These are phyloP conservation scores for Aethionema arabicum DNA, from an alignment of 345 rosid species.

Conservation along the genomic window DNA sequence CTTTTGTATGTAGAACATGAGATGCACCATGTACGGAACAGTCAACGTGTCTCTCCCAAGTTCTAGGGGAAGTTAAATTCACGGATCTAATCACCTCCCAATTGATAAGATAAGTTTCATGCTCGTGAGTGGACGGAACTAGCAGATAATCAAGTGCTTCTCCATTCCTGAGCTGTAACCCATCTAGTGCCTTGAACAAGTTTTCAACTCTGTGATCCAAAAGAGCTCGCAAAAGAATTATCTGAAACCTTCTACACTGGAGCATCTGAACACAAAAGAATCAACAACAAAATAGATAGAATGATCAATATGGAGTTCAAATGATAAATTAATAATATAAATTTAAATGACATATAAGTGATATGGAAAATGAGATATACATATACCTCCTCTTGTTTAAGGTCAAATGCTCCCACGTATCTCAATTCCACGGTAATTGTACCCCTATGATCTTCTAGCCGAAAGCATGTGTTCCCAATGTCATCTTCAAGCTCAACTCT, in stretches of 20 bases:
- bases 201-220: slow-evolving; percentile 45
- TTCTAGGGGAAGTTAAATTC: slow-evolving; percentile 30
- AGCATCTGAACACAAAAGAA: slow-evolving; percentile 47
- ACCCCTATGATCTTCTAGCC: slow-evolving; percentile 60
- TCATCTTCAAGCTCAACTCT: slow-evolving; percentile 56
- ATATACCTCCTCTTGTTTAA: slow-evolving; percentile 47
- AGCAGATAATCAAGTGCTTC: slow-evolving; percentile 60
- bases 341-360: not conserved
- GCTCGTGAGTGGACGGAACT: slow-evolving; percentile 45
- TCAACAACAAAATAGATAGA: slow-evolving; percentile 1
- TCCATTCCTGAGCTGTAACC: slow-evolving; percentile 31
- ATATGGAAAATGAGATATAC: slow-evolving; percentile 10
- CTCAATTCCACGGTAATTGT: slow-evolving; percentile 45
- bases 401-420: slow-evolving; percentile 46
- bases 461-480: slow-evolving; percentile 37
- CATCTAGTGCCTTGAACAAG: slow-evolving; percentile 38
- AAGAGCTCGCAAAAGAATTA: slow-evolving; percentile 59
- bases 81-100: slow-evolving; percentile 59
- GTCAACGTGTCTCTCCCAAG: slow-evolving; percentile 29
- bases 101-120: slow-evolving; percentile 38
- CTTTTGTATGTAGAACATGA: slow-evolving; percentile 45
- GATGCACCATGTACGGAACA: slow-evolving; percentile 37
- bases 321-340: not conserved
- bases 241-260: slow-evolving; percentile 66
- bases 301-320: slow-evolving; percentile 1